phyloP scores from a whole-genome alignment of 2,329 filamentous ascomycete species.

The Neurospora sp. region DNA sequence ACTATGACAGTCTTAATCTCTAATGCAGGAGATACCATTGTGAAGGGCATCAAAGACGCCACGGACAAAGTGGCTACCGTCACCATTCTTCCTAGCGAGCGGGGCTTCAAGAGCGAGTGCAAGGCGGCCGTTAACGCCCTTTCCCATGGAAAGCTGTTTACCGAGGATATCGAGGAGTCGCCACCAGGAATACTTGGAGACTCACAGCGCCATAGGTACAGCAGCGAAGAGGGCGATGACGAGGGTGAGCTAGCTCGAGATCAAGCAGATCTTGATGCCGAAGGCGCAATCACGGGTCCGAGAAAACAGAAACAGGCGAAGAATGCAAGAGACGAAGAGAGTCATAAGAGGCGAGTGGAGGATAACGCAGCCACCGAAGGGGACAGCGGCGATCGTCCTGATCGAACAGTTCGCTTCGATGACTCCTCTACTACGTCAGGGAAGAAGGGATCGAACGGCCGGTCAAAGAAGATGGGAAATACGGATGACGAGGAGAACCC shows the following conservation, averaged over 20 bases:
- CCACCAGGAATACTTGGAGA: constrained; percentile 34
- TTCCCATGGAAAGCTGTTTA: constrained; percentile 34
- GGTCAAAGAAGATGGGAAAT: not conserved
- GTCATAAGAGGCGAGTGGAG: constrained; percentile 2
- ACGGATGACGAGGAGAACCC: not conserved
- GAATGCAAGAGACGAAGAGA: constrained; percentile 2
- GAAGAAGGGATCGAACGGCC: not conserved
- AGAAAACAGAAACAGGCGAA: not conserved
- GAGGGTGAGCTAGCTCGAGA: constrained; percentile 19
- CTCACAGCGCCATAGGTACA: constrained; percentile 19
- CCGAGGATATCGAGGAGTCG: constrained; percentile 26
- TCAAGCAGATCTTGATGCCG: constrained; percentile 12
- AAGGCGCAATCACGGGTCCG: constrained; percentile 2
- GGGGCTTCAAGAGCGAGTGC: constrained; percentile 34
- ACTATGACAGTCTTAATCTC: constrained; percentile 82
- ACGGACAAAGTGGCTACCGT: constrained; percentile 48
- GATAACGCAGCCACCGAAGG: constrained; percentile 5
- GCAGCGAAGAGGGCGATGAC: constrained; percentile 15
- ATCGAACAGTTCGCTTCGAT: not conserved
- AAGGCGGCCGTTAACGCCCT: constrained; percentile 33
- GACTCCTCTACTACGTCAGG: not conserved
- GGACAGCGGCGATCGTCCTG: not conserved
- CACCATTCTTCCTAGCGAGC: constrained; percentile 51
- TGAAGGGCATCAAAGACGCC: constrained; percentile 48
- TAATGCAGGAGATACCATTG: constrained; percentile 75